Evolutionary conservation across 768 basidiomycete species (phyloP).

Genomic region (Bullera alba): DNA sequence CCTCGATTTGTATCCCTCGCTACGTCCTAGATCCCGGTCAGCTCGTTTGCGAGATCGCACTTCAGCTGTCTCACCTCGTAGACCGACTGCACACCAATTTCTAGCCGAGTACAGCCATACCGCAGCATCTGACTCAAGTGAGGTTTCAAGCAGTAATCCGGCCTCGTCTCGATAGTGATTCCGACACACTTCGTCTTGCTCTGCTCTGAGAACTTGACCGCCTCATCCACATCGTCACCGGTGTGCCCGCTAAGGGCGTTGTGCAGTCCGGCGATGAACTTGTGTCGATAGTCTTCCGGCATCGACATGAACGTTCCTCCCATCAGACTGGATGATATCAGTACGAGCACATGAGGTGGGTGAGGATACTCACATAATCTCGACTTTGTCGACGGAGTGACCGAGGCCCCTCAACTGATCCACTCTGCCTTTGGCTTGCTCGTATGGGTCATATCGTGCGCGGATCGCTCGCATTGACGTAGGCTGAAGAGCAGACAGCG

Average conservation of each 20-base stretch:
- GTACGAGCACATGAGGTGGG: not conserved
- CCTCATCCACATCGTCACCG: slow-evolving; percentile 87
- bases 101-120: slow-evolving; percentile 95
- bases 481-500: slow-evolving; percentile 54
- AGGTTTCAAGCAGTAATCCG: slow-evolving; percentile 94
- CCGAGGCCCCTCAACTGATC: slow-evolving; percentile 95
- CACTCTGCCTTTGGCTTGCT: slow-evolving; percentile 88
- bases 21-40: slow-evolving; percentile 58
- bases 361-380: slow-evolving; percentile 44
- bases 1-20: slow-evolving; percentile 98
- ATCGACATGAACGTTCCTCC: slow-evolving; percentile 99
- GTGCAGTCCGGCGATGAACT: slow-evolving; percentile 91
- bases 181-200: slow-evolving; percentile 98
- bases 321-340: slow-evolving; percentile 70
- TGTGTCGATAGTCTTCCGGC: slow-evolving; percentile 89
- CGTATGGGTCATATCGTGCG: slow-evolving; percentile 92
- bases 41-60: not conserved
- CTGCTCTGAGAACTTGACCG: slow-evolving; percentile 92
- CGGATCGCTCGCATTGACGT: slow-evolving; percentile 99
- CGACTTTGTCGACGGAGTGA: slow-evolving; percentile 92
- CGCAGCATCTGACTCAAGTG: slow-evolving; percentile 98
- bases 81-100: slow-evolving; percentile 97
- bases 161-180: slow-evolving; percentile 96
- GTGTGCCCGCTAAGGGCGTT: slow-evolving; percentile 95
- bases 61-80: slow-evolving; percentile 57